Conservation (phyloP, 73 alveolate species). For the Paramecium biaurelia region DNA sequence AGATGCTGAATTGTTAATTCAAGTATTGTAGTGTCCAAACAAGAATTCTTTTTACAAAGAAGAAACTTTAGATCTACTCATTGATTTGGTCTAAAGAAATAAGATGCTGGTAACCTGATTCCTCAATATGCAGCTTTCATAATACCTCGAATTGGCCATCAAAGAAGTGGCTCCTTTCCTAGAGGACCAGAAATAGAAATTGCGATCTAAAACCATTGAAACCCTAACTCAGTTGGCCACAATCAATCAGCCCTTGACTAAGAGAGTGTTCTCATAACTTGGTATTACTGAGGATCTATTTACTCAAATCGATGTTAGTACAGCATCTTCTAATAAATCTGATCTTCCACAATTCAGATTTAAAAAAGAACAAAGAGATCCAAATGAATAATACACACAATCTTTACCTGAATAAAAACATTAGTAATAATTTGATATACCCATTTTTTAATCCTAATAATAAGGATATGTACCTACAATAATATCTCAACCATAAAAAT, state of each 20-base stretch:
- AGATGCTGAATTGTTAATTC: neutral
- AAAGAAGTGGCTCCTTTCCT: conserved; percentile 59
- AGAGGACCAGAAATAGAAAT: conserved; percentile 51
- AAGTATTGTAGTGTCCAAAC: neutral
- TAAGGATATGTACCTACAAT: neutral
- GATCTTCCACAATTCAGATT: neutral
- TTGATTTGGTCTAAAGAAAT: conserved; percentile 17
- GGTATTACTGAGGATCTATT: neutral
- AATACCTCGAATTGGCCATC: conserved; percentile 37
- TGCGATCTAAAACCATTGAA: conserved; percentile 8
- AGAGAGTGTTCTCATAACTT: neutral
- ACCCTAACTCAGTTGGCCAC: neutral
- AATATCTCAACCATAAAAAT: neutral
- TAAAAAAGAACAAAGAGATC: neutral
- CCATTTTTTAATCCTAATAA: neutral
- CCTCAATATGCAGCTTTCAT: neutral
- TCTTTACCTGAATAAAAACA: neutral
- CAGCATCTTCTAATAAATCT: conserved; percentile 18
- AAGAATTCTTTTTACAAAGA: conserved; percentile 53
- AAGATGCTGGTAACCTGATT: conserved; percentile 15
- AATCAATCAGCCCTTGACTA: neutral
- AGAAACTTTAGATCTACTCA: conserved; percentile 36
- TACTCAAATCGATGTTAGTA: neutral
- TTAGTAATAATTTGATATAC: neutral
- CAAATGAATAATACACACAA: neutral